Evolutionary conservation across 129 eudicot genomes (phyloP), one percentile per base, ranked within the genome.

Genomic region (Kitagawia praeruptora): DNA sequence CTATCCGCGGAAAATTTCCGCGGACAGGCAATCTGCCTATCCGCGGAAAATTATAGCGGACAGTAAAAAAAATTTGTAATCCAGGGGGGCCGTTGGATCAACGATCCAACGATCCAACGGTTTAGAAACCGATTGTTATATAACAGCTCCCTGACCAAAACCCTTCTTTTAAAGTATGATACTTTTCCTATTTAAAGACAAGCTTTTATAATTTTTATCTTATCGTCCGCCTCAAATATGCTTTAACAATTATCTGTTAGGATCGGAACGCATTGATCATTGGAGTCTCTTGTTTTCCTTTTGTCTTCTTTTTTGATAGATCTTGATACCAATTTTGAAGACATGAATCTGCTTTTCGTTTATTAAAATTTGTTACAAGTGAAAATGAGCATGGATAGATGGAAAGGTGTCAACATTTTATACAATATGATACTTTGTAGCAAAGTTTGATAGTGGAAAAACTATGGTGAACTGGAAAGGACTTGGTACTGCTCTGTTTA

Each of bases 311-410:
- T 25, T 14, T 2, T 61, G 74, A 21, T 77, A 56, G 80, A 77
- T 77, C 56, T 77, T 77, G 82, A 70, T 16, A 21, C 61, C 58
- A 70, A 74, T 45, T 45, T 45, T 45, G 49, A 44, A 42, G 58
- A 74, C 77, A 45, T 28, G 49, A 45, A 45, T 45, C 21, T 74
- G 77, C 58, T 74, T 74, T 53, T n/a, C 44, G 40, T 25, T 27
- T 27, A 45, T 66, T 10, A 28, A 66, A 66, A 10, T 27, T 66
- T 28, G 3, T 2, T 2, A 58, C 66, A n/a, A 56, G 31, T 58
- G 3, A 58, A 58, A 58, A 58, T 8, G 71, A 13, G 71, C 71
- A 28, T 25, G 71, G 19, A 25, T 5, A 41, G 9, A 28, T 28
- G 71, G 40, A 66, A 66, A 28, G 71, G 71, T 66, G 40, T 66